Conservation (phyloP, 768 basidiomycete species). For the Trametes maxima region DNA sequence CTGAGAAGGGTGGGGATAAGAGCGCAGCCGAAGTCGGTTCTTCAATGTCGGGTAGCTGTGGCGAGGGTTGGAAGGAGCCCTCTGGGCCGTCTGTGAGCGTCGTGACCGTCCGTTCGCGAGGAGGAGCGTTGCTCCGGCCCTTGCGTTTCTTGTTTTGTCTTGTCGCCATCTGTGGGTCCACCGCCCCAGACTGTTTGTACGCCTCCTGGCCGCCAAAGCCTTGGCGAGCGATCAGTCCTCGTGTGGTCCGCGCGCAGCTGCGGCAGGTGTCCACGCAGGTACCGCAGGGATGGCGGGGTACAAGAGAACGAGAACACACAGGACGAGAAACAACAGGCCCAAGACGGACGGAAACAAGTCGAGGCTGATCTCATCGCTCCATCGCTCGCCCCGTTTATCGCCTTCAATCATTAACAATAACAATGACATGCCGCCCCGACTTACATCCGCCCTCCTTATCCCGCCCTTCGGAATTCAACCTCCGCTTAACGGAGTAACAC, state of each 20-base stretch:
- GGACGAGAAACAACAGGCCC: neutral
- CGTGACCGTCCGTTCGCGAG: conserved; percentile 69
- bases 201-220: neutral
- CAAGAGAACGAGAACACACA: neutral
- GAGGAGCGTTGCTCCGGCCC: conserved; percentile 52
- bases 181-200: conserved; percentile 14
- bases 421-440: too few species aligned
- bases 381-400: neutral
- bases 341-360: neutral
- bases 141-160: conserved; percentile 68
- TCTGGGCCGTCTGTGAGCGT: conserved; percentile 64
- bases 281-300: neutral
- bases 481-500: too few species aligned
- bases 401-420: neutral
- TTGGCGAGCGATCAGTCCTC: conserved; percentile 7
- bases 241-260: neutral
- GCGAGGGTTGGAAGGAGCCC: conserved; percentile 47
- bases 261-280: neutral
- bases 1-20: conserved; percentile 38
- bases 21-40: conserved; percentile 39
- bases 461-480: neutral
- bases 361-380: neutral
- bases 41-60: conserved; percentile 39
- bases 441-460: too few species aligned
- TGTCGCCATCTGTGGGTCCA: conserved; percentile 49